phyloP scores from a whole-genome alignment of 1,284 basidiomycete genomes.

The Lentinula novae-zelandiae region DNA sequence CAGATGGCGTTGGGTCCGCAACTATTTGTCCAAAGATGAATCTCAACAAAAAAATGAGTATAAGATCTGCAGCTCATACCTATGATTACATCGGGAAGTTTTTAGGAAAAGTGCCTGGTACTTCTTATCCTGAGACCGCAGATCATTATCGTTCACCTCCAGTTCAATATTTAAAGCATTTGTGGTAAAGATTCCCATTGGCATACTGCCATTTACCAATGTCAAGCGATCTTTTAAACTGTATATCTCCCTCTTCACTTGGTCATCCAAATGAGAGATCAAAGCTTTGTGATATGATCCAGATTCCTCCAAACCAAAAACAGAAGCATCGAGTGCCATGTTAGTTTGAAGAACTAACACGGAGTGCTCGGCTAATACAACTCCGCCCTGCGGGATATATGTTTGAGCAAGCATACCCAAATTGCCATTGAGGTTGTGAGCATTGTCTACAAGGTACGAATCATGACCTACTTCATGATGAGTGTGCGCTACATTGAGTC shows the following conservation, averaged over 20 bases:
- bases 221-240: conserved; percentile 20
- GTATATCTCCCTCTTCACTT: conserved; percentile 19
- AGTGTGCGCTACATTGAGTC: not conserved
- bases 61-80: conserved; percentile 23
- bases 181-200: conserved; percentile 30
- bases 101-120: conserved; percentile 32
- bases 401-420: conserved; percentile 33
- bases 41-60: not conserved
- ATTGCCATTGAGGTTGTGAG: conserved; percentile 16
- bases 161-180: conserved; percentile 35
- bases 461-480: not conserved
- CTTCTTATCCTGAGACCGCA: conserved; percentile 12
- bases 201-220: conserved; percentile 7
- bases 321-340: not conserved
- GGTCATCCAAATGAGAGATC: not conserved
- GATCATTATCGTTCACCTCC: conserved; percentile 19
- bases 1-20: conserved; percentile 40
- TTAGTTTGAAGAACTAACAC: conserved; percentile 28
- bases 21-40: conserved; percentile 20
- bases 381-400: conserved; percentile 25
- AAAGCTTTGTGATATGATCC: not conserved
- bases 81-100: conserved; percentile 38
- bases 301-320: not conserved
- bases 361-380: conserved; percentile 35
- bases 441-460: not conserved